These are phyloP conservation scores for Gaeumannomyces tritici DNA, from an alignment of 2,329 filamentous ascomycete genomes.

Conservation along the genomic window DNA sequence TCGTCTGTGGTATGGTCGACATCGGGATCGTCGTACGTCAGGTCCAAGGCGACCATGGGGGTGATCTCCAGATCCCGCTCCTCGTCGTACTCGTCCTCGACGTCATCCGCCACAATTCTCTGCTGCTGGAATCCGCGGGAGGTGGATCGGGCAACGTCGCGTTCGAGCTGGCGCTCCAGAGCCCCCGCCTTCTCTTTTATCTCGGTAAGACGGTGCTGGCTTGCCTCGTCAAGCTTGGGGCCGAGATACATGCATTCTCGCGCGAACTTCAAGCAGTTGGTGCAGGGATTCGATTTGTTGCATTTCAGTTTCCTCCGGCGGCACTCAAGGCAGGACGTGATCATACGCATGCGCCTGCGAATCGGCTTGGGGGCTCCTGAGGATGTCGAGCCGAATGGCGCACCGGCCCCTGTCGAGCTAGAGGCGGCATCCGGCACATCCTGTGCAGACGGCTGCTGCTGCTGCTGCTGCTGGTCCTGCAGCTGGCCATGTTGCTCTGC, in stretches of 20 bases:
- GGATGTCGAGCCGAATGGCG: not conserved
- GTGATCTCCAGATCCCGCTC: slow-evolving; percentile 50
- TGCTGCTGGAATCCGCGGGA: slow-evolving; percentile 20
- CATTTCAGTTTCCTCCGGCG: slow-evolving; percentile 71
- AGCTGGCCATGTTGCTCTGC: not conserved
- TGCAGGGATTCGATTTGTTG: slow-evolving; percentile 63
- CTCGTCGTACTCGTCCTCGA: slow-evolving; percentile 50
- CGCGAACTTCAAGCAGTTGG: slow-evolving; percentile 49
- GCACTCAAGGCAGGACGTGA: slow-evolving; percentile 61
- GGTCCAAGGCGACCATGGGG: slow-evolving; percentile 52
- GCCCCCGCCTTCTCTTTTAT: slow-evolving; percentile 72
- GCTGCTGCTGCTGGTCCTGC: not conserved
- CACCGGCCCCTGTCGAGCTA: not conserved
- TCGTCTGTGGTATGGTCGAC: slow-evolving; percentile 35
- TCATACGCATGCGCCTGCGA: slow-evolving; percentile 53
- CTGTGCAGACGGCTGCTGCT: not conserved
- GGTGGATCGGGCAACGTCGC: slow-evolving; percentile 48
- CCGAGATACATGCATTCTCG: slow-evolving; percentile 55
- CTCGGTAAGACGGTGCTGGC: slow-evolving; percentile 61
- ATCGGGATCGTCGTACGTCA: slow-evolving; percentile 55
- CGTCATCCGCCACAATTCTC: slow-evolving; percentile 35
- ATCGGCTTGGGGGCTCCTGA: slow-evolving; percentile 29
- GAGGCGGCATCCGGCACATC: not conserved
- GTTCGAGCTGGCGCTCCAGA: slow-evolving; percentile 59
- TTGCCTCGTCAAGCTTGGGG: slow-evolving; percentile 57